These are phyloP conservation scores for Acer negundo DNA, from an alignment of 345 rosid genomes.

Conservation along the genomic window DNA sequence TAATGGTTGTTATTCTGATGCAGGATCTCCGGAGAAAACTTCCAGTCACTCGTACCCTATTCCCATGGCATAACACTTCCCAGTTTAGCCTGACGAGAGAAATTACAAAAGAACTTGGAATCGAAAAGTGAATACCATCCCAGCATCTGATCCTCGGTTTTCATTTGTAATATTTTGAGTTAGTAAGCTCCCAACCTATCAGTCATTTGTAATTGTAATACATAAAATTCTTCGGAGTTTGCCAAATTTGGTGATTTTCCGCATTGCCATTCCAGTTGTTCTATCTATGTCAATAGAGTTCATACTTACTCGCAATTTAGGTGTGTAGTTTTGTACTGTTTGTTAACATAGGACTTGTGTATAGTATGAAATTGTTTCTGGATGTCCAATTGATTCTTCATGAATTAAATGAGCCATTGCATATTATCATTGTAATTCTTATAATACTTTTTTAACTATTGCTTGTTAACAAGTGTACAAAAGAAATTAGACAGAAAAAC, in stretches of 20 bases:
- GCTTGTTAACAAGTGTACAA: too few species aligned
- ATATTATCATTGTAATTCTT: too few species aligned
- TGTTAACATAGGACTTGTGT: background rate
- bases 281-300: constrained; percentile 1
- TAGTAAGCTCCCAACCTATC: background rate
- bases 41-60: constrained; percentile 89
- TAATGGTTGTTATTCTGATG: constrained; percentile 6
- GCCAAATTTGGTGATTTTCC: constrained; percentile 1
- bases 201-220: background rate
- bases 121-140: constrained; percentile 53
- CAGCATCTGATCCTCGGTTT: background rate
- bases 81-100: constrained; percentile 95
- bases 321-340: background rate
- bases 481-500: too few species aligned
- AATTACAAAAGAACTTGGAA: constrained; percentile 85
- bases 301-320: background rate
- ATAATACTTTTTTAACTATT: too few species aligned
- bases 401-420: background rate
- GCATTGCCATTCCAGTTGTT: background rate
- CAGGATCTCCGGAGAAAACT: constrained; percentile 99
- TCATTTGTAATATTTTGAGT: constrained; percentile 10
- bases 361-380: background rate
- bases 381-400: background rate
- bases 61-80: constrained; percentile 92
- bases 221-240: background rate